Base-by-base conservation (phyloP, 371 early-diverging fungal genomes). In the Lichtheimia hyalospora region DNA sequence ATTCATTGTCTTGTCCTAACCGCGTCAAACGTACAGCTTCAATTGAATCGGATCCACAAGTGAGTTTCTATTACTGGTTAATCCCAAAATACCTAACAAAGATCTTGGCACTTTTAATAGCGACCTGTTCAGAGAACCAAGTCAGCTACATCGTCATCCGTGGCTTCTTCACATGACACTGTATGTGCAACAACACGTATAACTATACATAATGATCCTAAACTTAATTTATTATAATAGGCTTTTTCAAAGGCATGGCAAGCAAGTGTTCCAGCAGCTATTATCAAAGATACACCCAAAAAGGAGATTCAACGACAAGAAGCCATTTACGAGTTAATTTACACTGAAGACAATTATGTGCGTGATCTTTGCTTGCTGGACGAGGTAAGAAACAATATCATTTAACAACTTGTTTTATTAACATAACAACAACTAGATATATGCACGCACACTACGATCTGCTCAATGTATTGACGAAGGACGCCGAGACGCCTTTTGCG, bases 261-360 rank as follows among this genome's bases (percentile, higher is more conserved):
- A 39, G 84, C 77, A 34, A 73, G 80, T 5, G 90, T 89, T 5
- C 83, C 93, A 1, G 83, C 82, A 56, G 89, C 88, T 6, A 77
- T 96, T 13, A 67, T 89, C 7, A 84, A 89, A 34, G 81, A 87
- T 0, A 83, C 92, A 3, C 87, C 91, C 8, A 74, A 84, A 18
- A 63, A 82, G 34, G 97, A 97, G 70, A 84, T 87, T 60, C 89
- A 89, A 59, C 83, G 97, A 1, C 97, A 97, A 69, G 96, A 97
- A 69, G 89, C 89, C n/a, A 92, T 97, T 61, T 94, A 89, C 70
- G 97, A 97, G 77, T 58, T 96, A 48, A 91, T 97, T 39, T 85
- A 92, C 54, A 93, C 92, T 3, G 96, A 96, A 67, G 87, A 88
- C 62, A 93, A 95, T 70, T 96, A 90, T 73, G 94, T 95, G 18